Base-by-base conservation (phyloP, 257 asterid genomes). In the Rhazya stricta region DNA sequence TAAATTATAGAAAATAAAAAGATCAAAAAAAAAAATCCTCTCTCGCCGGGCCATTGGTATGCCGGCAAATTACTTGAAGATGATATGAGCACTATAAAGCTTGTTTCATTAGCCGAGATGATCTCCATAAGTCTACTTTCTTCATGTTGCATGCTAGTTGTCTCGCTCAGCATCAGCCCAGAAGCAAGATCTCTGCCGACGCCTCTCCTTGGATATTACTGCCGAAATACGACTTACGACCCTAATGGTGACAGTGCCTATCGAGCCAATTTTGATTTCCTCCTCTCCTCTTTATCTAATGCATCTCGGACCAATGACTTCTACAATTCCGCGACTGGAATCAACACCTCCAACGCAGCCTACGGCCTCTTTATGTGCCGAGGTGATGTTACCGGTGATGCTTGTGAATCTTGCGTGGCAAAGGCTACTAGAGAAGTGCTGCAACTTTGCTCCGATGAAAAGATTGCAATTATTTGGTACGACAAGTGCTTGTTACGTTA, bases 301-400 rank as follows among this genome's bases (percentile, higher is more conserved):
- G 6, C 80, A 30, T 32, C 74, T 81, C 16, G 25, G 41, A 45
- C 23, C 45, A 56, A 21, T 42, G 88, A 85, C 0, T 87, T 83
- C 81, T 54, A 74, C 72, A 76, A 60, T 70, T 71, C 72, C 77
- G 68, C 84, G 5, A 39, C 8, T 0, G 88, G 86, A 10, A 58
- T 53, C 19, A 50, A 62, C 43, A 36, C 82, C 5, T 9, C 39
- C 21, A 76, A 75, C 6, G 36, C 9, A 4, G 83, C 58, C 72
- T 32, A 73, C 51, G 84, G 80, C 12, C 19, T 79, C 3, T 83
- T 74, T 12, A 74, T 79, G 19, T 87, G 89, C 61, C 43, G 86
- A 58, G 86, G 82, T 0, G 89, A 85, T 18, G 68, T 75, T 29
- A 62, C 77, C 62, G 69, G 36, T 5, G 39, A 63, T 11, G 10